Conservation (phyloP, 306 rosid species). For the Bauhinia variegata region DNA sequence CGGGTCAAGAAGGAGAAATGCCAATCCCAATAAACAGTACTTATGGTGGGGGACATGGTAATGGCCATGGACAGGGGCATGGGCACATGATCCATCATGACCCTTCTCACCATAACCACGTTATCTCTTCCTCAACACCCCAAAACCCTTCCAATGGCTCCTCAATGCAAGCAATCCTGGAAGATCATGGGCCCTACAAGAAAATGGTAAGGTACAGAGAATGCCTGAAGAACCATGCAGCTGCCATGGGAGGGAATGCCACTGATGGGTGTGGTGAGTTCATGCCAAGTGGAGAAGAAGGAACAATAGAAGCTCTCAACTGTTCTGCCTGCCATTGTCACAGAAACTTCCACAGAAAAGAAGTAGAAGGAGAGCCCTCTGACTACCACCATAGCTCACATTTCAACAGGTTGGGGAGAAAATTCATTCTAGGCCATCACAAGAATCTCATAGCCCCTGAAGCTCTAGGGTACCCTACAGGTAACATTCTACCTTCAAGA, state of each 20-base stretch:
- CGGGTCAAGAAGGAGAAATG: constrained; percentile 54
- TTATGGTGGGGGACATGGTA: constrained; percentile 40
- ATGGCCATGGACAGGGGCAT: constrained; percentile 45
- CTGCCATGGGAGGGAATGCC: constrained; percentile 88
- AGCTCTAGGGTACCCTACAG: constrained; percentile 56
- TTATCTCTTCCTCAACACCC: constrained; percentile 42
- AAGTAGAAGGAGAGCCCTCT: constrained; percentile 52
- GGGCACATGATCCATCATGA: constrained; percentile 54
- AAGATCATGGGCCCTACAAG: constrained; percentile 40
- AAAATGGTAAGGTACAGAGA: constrained; percentile 61
- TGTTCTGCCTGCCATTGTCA: constrained; percentile 93
- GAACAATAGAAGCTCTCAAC: constrained; percentile 72
- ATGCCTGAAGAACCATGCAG: constrained; percentile 92
- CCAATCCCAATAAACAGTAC: constrained; percentile 56
- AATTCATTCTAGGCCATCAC: constrained; percentile 50
- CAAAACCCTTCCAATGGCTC: constrained; percentile 50
- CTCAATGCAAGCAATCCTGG: constrained; percentile 32
- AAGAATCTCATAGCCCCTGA: constrained; percentile 44
- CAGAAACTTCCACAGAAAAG: constrained; percentile 90
- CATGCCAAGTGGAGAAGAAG: constrained; percentile 90
- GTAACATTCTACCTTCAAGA: constrained; percentile 60
- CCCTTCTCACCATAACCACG: constrained; percentile 35
- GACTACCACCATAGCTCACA: constrained; percentile 29
- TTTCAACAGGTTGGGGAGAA: constrained; percentile 38
- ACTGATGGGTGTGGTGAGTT: constrained; percentile 93